Evolutionary conservation across 768 basidiomycete species (phyloP).

Genomic region (Naganishia vishniacii): DNA sequence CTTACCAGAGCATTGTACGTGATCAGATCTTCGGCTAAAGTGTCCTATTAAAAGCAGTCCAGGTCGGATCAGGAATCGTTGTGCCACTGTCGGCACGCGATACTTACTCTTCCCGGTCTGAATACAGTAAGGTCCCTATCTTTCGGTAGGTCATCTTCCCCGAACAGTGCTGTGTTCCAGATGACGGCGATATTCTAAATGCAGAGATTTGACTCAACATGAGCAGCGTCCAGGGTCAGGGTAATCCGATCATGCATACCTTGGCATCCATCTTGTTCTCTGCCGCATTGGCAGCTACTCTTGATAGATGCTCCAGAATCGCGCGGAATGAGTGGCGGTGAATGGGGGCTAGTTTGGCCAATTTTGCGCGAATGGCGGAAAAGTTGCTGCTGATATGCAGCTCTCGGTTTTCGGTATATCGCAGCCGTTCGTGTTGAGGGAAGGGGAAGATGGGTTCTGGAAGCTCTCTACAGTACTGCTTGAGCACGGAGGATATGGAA

Average conservation of each 20-base stretch:
- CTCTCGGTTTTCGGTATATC: constrained; percentile 70
- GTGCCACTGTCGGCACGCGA: background rate
- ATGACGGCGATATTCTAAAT: constrained; percentile 81
- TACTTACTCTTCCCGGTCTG: constrained; percentile 65
- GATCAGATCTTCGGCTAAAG: constrained; percentile 81
- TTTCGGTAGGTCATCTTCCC: constrained; percentile 82
- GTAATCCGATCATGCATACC: constrained; percentile 23
- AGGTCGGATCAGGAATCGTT: background rate
- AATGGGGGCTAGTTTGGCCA: constrained; percentile 71
- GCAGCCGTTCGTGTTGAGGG: constrained; percentile 70
- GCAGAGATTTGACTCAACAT: background rate
- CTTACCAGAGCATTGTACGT: constrained; percentile 58
- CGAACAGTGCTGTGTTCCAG: constrained; percentile 81
- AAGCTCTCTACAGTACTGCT: constrained; percentile 72
- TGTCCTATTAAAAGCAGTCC: constrained; percentile 52
- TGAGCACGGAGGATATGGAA: constrained; percentile 75
- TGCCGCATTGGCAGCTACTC: constrained; percentile 61
- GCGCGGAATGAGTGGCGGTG: constrained; percentile 79
- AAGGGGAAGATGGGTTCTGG: constrained; percentile 85
- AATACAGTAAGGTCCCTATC: constrained; percentile 69
- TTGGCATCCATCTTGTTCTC: constrained; percentile 89
- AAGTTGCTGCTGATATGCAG: constrained; percentile 69
- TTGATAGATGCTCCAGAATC: constrained; percentile 73
- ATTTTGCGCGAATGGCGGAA: constrained; percentile 73
- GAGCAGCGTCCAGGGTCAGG: background rate